Percentiles rank a stretch among this genome's conserved stretches.
Evolutionary conservation across 306 rosid species (phyloP).

Genomic region (Trichosanthes truncata): DNA sequence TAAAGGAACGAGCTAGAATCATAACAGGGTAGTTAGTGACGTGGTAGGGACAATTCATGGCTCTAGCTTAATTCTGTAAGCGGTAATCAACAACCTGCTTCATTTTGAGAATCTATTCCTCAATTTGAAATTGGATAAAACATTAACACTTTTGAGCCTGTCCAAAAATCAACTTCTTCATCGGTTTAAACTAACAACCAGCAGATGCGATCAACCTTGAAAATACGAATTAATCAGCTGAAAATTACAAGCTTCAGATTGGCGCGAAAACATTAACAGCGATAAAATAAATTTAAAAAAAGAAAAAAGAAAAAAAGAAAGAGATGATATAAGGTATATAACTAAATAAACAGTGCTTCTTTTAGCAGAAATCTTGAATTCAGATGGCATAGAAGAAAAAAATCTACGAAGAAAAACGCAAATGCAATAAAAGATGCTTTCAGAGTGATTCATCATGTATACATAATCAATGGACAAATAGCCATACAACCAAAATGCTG

Average conservation of each 20-base stretch:
- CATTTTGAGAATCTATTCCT: neutral
- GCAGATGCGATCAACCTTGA: neutral
- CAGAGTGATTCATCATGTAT: neutral
- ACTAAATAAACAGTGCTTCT: neutral
- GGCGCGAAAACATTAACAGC: neutral
- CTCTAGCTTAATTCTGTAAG: neutral
- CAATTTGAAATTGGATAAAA: neutral
- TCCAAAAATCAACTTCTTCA: neutral
- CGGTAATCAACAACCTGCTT: neutral
- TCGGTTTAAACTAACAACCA: neutral
- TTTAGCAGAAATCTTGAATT: neutral
- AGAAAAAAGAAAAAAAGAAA: neutral
- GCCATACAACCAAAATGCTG: neutral
- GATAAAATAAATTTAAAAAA: neutral
- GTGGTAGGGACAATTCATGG: neutral
- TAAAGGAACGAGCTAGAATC: neutral
- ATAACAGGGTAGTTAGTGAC: neutral
- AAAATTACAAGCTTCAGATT: neutral
- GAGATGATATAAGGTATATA: neutral
- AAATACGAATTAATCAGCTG: neutral
- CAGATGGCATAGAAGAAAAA: neutral
- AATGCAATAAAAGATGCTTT: neutral
- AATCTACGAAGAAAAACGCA: neutral
- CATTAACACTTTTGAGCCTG: neutral
- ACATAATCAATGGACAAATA: neutral